Evolutionary conservation across 495 filamentous ascomycete species (phyloP), one percentile per base, ranked within the genome.

Genomic region (Neurospora sp.): DNA sequence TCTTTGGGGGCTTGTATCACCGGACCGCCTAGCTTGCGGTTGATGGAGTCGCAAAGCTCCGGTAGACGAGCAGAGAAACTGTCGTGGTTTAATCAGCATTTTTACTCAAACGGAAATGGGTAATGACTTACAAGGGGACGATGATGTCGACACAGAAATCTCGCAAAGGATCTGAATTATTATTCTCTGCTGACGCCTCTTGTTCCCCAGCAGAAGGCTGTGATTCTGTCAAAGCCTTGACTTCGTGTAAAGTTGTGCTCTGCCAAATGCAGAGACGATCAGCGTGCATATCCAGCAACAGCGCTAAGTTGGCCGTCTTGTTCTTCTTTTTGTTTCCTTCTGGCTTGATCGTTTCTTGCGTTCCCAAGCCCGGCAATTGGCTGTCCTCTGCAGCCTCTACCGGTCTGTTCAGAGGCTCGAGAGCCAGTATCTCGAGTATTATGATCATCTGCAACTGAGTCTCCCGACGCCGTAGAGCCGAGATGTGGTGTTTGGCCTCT

Each of bases 251-350:
- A 12, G 88, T 86, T 70, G 92, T 88, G n/a, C 94, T 93, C 77
- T 97, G 94, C 96, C 96, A 99, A 45, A 99, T 99, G 78, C 94
- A 96, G 31, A 99, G 85, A 41, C 94, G 89, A 79, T 99, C 96
- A 12, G 97, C 87, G 69, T 97, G 89, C 4, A 97, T 82, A 76
- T 98, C 95, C 9, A 99, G 85, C 27, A 94, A 85, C 1, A 90
- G 71, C 1, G 84, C 81, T 2, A 86, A 69, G 71, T 85, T 83
- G 69, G 82, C 82, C 53, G 79, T 82, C 70, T 75, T 85, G 40
- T 79, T 75, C 78, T 81, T 87, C 77, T 82, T 80, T 16, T 76
- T 69, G 2, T 73, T 69, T 35, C 70, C 75, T 59, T 77, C 78
- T 72, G 74, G 78, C 72, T 41, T 78, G 6, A 73, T 76, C 70